phyloP scores from a whole-genome alignment of 2,329 filamentous ascomycete genomes.

The Hypoxylon sp. region DNA sequence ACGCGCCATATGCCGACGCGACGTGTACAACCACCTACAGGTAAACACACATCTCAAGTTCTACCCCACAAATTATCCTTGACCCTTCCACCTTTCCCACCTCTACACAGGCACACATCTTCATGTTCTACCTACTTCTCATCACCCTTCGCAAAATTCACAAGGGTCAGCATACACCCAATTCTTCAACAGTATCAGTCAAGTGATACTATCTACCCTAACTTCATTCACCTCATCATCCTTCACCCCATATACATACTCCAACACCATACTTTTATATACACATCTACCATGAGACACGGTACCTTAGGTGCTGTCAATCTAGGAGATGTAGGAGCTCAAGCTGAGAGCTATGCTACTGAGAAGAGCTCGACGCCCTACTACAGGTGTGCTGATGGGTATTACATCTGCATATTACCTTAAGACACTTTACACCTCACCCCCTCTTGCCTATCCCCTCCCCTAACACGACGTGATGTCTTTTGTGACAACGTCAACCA shows the following conservation, averaged over 20 bases:
- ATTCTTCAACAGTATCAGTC: too few relatives aligned
- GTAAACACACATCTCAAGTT: neutral
- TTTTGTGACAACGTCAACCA: neutral
- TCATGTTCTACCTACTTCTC: too few relatives aligned
- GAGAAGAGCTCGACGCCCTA: neutral
- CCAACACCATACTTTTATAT: neutral
- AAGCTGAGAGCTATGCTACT: too few relatives aligned
- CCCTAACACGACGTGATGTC: neutral
- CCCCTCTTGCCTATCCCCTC: neutral
- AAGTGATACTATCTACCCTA: too few relatives aligned
- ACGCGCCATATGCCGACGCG: too few relatives aligned
- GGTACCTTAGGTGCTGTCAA: neutral
- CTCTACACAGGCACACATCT: too few relatives aligned
- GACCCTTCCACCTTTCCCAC: too few relatives aligned
- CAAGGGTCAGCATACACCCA: too few relatives aligned
- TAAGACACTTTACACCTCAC: neutral
- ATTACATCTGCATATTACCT: neutral
- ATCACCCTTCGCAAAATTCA: too few relatives aligned
- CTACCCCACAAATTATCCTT: too few relatives aligned
- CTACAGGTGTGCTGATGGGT: neutral
- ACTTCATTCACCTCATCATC: too few relatives aligned
- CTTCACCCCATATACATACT: neutral
- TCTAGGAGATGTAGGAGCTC: neutral
- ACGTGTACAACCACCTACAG: too few relatives aligned
- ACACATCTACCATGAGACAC: neutral